Percentiles rank a stretch among this genome's conserved stretches.
These are phyloP conservation scores for Fusarium sp. DNA, from an alignment of 2,329 filamentous ascomycete genomes.

Conservation along the genomic window DNA sequence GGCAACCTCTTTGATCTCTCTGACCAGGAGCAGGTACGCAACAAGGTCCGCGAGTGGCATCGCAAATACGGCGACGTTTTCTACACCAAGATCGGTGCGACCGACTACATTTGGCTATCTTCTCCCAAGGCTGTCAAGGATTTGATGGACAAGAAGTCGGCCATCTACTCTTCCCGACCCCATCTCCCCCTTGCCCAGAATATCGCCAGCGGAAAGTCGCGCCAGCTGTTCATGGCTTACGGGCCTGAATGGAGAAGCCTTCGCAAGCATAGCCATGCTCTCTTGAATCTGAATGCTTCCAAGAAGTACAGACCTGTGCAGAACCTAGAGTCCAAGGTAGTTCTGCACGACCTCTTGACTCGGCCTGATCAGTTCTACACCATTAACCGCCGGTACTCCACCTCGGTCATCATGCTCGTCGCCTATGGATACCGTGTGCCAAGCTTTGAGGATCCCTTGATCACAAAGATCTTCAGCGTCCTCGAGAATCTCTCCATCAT, in stretches of 20 bases:
- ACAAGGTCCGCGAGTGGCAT: slow-evolving; percentile 6
- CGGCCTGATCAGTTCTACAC: slow-evolving; percentile 28
- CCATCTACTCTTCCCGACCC: slow-evolving; percentile 24
- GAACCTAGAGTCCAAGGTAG: slow-evolving; percentile 37
- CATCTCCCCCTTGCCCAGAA: slow-evolving; percentile 21
- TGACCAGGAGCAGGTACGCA: too few species aligned
- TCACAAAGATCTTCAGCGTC: slow-evolving; percentile 32
- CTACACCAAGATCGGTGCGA: slow-evolving; percentile 29
- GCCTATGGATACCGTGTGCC: slow-evolving; percentile 33
- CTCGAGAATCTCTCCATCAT: slow-evolving; percentile 24
- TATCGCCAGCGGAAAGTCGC: slow-evolving; percentile 15
- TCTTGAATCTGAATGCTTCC: slow-evolving; percentile 27
- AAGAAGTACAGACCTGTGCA: slow-evolving; percentile 30
- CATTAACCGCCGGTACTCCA: slow-evolving; percentile 37
- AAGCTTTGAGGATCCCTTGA: slow-evolving; percentile 31
- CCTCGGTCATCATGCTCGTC: slow-evolving; percentile 36
- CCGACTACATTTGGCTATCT: slow-evolving; percentile 28
- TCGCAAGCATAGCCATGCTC: slow-evolving; percentile 22
- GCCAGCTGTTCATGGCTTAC: slow-evolving; percentile 28
- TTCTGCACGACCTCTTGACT: slow-evolving; percentile 11
- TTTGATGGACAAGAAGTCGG: slow-evolving; percentile 28
- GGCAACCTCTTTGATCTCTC: too few species aligned
- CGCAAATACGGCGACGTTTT: slow-evolving; percentile 19
- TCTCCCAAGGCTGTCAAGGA: slow-evolving; percentile 27
- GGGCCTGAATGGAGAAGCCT: slow-evolving; percentile 17